Base-by-base conservation (phyloP, 331 rosid species). In the Quercus lobata region DNA sequence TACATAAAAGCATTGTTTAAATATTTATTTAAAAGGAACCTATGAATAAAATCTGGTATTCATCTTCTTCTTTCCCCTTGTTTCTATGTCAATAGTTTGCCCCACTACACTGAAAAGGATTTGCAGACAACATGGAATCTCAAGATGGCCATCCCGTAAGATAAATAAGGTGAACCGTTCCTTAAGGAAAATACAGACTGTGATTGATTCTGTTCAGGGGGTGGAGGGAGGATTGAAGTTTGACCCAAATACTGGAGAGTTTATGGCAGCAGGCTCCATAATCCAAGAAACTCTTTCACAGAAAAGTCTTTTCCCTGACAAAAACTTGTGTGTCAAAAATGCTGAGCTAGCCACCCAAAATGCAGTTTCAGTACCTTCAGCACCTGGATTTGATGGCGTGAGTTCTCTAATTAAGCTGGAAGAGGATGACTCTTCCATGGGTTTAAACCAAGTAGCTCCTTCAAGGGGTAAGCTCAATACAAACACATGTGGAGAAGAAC, bases 141-240 rank as follows among this genome's bases (percentile, higher is more conserved):
- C 90, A 34, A 91, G 93, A 73, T 94, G 98, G 98, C 98, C 98
- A 53, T 94, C 97, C 57, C 97, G 98, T 32, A 92, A 92, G 86
- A 92, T 92, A 83, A 91, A 88, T 73, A 94, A 92, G 85, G 97
- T 94, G 60, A 94, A 87, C 58, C 93, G 90, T 34, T 94, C 97
- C 1, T 73, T 92, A 81, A 86, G 62, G 87, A 89, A 94, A 85
- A 94, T 94, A 79, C 94, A 86, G 73, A 87, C 85, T 8, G 93
- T 92, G 77, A 91, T 94, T 12, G 92, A 91, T 81, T 89, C 94
- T 57, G 97, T 94, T 70, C 85, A 89, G 78, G 98, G 97, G 61
- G 92, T 90, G 49, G 90, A 89, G 73, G 94, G 96, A 16, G 89
- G 90, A 73, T 77, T 94, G 78, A 89, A 94, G 84, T 90, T 88